These are phyloP conservation scores for Leonotis leonurus DNA, from an alignment of 257 asterid species.

Conservation along the genomic window DNA sequence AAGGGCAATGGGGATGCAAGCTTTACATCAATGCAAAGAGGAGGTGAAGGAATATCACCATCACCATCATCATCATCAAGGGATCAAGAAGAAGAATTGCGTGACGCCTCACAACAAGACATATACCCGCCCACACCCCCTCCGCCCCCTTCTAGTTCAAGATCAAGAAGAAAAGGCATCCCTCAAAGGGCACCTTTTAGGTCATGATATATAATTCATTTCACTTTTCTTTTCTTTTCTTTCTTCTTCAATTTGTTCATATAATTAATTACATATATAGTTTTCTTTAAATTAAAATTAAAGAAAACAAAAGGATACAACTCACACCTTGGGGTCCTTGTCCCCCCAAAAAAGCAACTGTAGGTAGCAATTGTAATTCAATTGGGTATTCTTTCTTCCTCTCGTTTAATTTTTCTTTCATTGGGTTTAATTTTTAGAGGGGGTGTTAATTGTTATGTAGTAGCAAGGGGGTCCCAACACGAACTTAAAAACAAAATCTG, in stretches of 20 bases:
- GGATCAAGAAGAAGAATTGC: slow-evolving; percentile 41
- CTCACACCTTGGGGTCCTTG: slow-evolving; percentile 44
- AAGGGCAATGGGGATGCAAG: slow-evolving; percentile 71
- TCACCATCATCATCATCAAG: slow-evolving; percentile 19
- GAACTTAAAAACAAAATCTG: slow-evolving; percentile 21
- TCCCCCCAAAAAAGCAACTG: slow-evolving; percentile 18
- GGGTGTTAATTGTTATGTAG: no score
- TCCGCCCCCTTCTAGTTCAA: slow-evolving; percentile 59
- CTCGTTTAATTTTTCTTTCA: neutral
- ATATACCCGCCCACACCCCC: slow-evolving; percentile 87
- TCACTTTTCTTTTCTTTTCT: neutral
- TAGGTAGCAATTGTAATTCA: slow-evolving; percentile 16
- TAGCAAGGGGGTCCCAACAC: slow-evolving; percentile 23
- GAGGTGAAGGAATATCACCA: slow-evolving; percentile 37
- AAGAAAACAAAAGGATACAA: slow-evolving; percentile 26
- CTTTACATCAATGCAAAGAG: slow-evolving; percentile 42
- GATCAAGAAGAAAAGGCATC: slow-evolving; percentile 89
- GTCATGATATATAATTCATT: slow-evolving; percentile 21
- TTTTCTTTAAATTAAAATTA: neutral
- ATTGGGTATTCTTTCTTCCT: slow-evolving; percentile 1
- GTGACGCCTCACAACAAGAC: slow-evolving; percentile 81
- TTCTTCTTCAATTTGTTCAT: neutral
- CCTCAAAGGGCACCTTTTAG: slow-evolving; percentile 95
- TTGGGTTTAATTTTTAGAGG: neutral
- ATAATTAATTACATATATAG: neutral